Conservation (phyloP, 2,329 filamentous ascomycete genomes). For the Claviceps pazoutovae region DNA sequence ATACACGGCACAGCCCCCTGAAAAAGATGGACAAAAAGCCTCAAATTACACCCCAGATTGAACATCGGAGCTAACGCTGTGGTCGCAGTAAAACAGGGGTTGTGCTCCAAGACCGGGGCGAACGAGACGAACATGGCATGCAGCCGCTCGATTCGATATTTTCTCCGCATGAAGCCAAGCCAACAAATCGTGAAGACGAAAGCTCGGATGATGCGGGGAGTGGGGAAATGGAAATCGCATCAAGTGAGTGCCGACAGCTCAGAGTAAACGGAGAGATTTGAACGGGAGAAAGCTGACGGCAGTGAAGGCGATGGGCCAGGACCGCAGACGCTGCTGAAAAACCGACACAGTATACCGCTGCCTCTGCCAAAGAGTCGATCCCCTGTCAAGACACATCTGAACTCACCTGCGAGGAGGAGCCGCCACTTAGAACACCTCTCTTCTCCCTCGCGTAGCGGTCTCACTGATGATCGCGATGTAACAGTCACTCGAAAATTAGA, state of each 20-base stretch:
- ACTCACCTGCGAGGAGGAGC: slow-evolving; percentile 47
- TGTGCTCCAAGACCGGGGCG: slow-evolving; percentile 60
- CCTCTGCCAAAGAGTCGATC: slow-evolving; percentile 38
- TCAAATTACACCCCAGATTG: too few relatives aligned
- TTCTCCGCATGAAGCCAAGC: slow-evolving; percentile 60
- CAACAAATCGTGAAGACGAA: slow-evolving; percentile 13
- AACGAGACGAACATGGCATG: slow-evolving; percentile 83
- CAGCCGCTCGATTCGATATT: slow-evolving; percentile 79
- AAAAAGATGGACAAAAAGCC: background rate
- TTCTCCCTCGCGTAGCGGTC: slow-evolving; percentile 31
- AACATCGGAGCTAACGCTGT: slow-evolving; percentile 2
- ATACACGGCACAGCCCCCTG: background rate
- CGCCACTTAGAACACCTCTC: slow-evolving; percentile 41
- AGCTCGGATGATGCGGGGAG: slow-evolving; percentile 19
- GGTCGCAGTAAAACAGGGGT: slow-evolving; percentile 71
- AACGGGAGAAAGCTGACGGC: background rate
- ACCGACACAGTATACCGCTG: slow-evolving; percentile 33
- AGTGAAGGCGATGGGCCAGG: slow-evolving; percentile 37
- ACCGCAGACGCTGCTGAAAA: slow-evolving; percentile 37
- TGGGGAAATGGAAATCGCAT: slow-evolving; percentile 40
- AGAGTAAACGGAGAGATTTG: background rate
- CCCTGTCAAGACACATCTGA: slow-evolving; percentile 48
- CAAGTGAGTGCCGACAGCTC: slow-evolving; percentile 23
- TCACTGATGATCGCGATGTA: slow-evolving; percentile 18
- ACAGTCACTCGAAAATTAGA: slow-evolving; percentile 41